phyloP scores from a whole-genome alignment of 805 yeast species.

The Saturnispora dispora region DNA sequence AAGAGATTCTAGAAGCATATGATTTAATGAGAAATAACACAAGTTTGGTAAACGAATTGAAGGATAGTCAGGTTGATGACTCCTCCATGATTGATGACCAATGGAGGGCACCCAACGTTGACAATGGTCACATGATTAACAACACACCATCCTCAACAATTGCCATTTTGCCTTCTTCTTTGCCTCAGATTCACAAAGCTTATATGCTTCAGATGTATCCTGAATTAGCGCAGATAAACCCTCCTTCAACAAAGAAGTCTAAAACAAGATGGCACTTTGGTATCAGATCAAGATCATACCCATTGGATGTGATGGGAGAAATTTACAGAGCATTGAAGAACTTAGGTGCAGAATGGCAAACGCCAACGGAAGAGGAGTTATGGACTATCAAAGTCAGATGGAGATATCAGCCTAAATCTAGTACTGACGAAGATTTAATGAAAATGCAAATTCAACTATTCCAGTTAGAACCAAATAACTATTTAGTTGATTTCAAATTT shows the following conservation, averaged over 20 bases:
- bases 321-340: slow-evolving; percentile 89
- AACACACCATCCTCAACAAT: slow-evolving; percentile 69
- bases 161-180: slow-evolving; percentile 85
- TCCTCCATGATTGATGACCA: slow-evolving; percentile 10
- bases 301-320: slow-evolving; percentile 97
- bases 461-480: slow-evolving; percentile 92
- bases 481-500: slow-evolving; percentile 92
- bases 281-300: slow-evolving; percentile 89
- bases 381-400: slow-evolving; percentile 96
- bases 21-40: slow-evolving; percentile 73
- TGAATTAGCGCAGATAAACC: slow-evolving; percentile 28
- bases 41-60: slow-evolving; percentile 56
- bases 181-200: slow-evolving; percentile 91
- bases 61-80: slow-evolving; percentile 24
- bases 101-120: slow-evolving; percentile 27
- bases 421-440: slow-evolving; percentile 63
- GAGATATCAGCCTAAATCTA: slow-evolving; percentile 50
- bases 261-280: slow-evolving; percentile 99
- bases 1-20: slow-evolving; percentile 83
- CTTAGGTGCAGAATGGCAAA: slow-evolving; percentile 95
- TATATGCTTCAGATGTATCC: slow-evolving; percentile 53
- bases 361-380: slow-evolving; percentile 86
- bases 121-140: slow-evolving; percentile 21
- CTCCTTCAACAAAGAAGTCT: slow-evolving; percentile 64
- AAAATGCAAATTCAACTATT: slow-evolving; percentile 95